A percentile compares a stretch with the other conserved stretches of the same genome.
Conservation (phyloP, 2,329 filamentous ascomycete genomes). For the Scortechinia acanthostroma region DNA sequence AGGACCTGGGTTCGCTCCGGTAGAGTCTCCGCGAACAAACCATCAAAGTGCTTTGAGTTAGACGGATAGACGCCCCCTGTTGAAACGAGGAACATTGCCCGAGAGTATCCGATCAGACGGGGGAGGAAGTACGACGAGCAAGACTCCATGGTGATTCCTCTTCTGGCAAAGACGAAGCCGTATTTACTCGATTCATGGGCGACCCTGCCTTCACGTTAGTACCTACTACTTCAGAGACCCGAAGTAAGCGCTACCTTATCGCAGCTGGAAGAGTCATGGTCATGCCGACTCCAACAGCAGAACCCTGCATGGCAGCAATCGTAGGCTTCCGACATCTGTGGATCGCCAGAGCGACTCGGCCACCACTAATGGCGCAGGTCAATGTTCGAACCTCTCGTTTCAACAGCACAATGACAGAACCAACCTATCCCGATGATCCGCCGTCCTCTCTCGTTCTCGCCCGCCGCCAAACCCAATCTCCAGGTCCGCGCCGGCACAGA, state of each 20-base stretch:
- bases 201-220: too few relatives aligned
- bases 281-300: conserved; percentile 51
- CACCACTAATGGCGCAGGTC: conserved; percentile 37
- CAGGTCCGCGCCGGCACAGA: conserved; percentile 26
- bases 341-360: conserved; percentile 43
- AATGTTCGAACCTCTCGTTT: background rate
- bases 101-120: conserved; percentile 55
- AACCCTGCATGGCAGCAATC: conserved; percentile 49
- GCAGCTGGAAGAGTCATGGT: conserved; percentile 52
- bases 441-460: background rate
- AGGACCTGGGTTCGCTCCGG: conserved; percentile 49
- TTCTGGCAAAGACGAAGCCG: conserved; percentile 67
- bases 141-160: conserved; percentile 68
- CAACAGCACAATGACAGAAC: background rate
- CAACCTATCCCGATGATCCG: background rate
- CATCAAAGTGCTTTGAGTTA: conserved; percentile 39
- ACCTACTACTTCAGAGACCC: too few relatives aligned
- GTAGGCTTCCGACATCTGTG: conserved; percentile 49
- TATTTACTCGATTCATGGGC: conserved; percentile 53
- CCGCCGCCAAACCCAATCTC: conserved; percentile 14
- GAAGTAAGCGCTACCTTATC: too few relatives aligned
- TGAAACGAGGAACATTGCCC: conserved; percentile 58
- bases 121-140: conserved; percentile 68
- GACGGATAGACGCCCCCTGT: conserved; percentile 56
- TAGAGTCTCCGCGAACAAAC: conserved; percentile 61